These are phyloP conservation scores for Cyberlindnera amylophila DNA, from an alignment of 805 yeast genomes.

Conservation along the genomic window DNA sequence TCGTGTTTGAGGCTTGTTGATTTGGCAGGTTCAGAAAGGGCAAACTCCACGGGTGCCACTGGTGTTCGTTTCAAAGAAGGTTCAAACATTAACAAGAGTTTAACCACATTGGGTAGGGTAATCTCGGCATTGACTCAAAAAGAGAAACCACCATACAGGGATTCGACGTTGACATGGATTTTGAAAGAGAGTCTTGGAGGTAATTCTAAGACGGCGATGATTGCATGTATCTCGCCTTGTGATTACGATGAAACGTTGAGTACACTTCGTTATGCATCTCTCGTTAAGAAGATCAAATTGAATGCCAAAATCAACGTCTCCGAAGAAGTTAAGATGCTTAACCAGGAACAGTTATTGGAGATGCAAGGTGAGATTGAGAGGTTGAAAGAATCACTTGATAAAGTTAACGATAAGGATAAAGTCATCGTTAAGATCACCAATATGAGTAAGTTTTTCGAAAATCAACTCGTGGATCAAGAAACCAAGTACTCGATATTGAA, in stretches of 20 bases:
- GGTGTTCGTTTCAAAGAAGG: conserved; percentile 70
- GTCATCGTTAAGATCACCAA: conserved; percentile 20
- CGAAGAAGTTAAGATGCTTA: conserved; percentile 12
- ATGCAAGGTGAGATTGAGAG: conserved; percentile 22
- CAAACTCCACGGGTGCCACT: conserved; percentile 56
- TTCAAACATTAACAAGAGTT: conserved; percentile 68
- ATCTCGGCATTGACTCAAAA: conserved; percentile 45
- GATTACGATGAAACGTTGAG: conserved; percentile 76
- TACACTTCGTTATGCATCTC: conserved; percentile 73
- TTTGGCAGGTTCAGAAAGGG: conserved; percentile 80
- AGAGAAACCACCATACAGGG: conserved; percentile 41
- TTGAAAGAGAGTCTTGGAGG: conserved; percentile 78
- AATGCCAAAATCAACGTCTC: conserved; percentile 46
- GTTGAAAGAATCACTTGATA: conserved; percentile 18
- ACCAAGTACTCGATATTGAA: conserved; percentile 23
- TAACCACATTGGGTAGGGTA: conserved; percentile 76
- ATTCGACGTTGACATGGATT: conserved; percentile 71
- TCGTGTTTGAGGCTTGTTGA: conserved; percentile 71
- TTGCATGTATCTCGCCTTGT: conserved; percentile 81
- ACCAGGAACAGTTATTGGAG: conserved; percentile 9
- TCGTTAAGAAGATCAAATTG: conserved; percentile 67
- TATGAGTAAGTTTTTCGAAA: conserved; percentile 25
- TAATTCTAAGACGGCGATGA: conserved; percentile 80
- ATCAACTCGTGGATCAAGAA: conserved; percentile 27
- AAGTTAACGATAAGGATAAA: conserved; percentile 22